Conservation (phyloP, 179 eudicot species). For the Amaranthus tricolor region DNA sequence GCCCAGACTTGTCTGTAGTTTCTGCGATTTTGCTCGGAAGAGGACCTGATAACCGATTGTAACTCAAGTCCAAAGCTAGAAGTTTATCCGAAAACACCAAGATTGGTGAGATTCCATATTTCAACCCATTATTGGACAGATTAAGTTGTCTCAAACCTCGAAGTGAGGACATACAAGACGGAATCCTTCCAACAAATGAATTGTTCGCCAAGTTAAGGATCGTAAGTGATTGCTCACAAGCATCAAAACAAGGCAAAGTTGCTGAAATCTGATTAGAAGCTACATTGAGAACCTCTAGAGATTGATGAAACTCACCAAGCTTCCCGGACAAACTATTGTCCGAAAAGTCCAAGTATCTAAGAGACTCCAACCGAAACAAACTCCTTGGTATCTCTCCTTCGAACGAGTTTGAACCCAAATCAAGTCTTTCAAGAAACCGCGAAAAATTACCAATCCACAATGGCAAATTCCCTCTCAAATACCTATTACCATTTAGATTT, state of each 20-base stretch:
- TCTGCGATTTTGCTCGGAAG: constrained; percentile 61
- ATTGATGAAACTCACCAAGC: constrained; percentile 59
- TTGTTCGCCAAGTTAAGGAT: constrained; percentile 71
- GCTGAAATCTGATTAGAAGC: constrained; percentile 63
- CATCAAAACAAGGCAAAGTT: constrained; percentile 70
- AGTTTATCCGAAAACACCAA: constrained; percentile 68
- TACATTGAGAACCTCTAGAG: constrained; percentile 61
- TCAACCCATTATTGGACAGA: constrained; percentile 57
- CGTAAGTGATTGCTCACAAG: constrained; percentile 52
- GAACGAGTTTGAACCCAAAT: constrained; percentile 58
- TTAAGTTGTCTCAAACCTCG: constrained; percentile 61
- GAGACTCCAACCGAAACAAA: constrained; percentile 51
- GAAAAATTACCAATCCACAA: constrained; percentile 75
- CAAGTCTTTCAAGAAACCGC: constrained; percentile 38
- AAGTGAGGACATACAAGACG: constrained; percentile 70
- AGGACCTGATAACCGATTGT: constrained; percentile 62
- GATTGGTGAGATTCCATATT: constrained; percentile 72
- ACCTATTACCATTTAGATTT: constrained; percentile 40
- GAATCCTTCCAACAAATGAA: constrained; percentile 72
- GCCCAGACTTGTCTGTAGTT: constrained; percentile 64
- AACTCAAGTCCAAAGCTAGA: constrained; percentile 73
- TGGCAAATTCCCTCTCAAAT: constrained; percentile 52
- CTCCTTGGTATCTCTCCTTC: constrained; percentile 61
- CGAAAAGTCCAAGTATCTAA: constrained; percentile 68
- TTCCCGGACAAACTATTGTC: constrained; percentile 55